Base-by-base conservation (phyloP, 257 asterid species). In the Capsicum baccatum region DNA sequence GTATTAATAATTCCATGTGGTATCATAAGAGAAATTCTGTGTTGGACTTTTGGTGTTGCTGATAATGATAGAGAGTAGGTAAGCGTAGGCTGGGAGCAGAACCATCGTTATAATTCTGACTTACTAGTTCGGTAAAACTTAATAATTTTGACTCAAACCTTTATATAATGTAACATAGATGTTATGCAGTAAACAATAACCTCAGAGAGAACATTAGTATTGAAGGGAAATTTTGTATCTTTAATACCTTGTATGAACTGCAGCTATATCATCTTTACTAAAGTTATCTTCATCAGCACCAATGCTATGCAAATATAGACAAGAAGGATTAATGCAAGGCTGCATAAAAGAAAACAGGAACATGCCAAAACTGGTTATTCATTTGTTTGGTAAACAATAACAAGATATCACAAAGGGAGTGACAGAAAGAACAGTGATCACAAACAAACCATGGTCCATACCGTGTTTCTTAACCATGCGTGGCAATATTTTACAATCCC, bases 281-380 rank as follows among this genome's bases (percentile, higher is more conserved):
- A 96, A 96, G 91, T 97, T 95, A 89, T 96, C 98, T 87, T 94
- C 98, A 84, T 96, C 98, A 37, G 95, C 91, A 81, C 98, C 99
- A 89, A 94, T 84, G 87, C 85, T 87, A 91, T 96, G 99, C 89
- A 96, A 92, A 92, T 96, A 96, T 88, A 96, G 90, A 93, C 98
- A 96, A 68, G 94, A 87, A 85, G 93, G 88, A 88, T 94, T 96
- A 92, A 76, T 93, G 95, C 99, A 96, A 85, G 94, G 97, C 98
- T 96, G 97, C 80, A 86, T 85, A 82, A 84, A 88, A 9, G 83
- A 90, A 85, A 26, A 26, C 2, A 85, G 82, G 58, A 80, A n/a
- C 63, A 80, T 37, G 79, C 35, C 81, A 87, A 86, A n/a, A 85
- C 69, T 62, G 50, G 82, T 86, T 83, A 86, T 60, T 74, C 21